Percentiles rank a stretch among this genome's conserved stretches.
Evolutionary conservation across 2,329 filamentous ascomycete species (phyloP).

Genomic region (Aspergillus intermedius): DNA sequence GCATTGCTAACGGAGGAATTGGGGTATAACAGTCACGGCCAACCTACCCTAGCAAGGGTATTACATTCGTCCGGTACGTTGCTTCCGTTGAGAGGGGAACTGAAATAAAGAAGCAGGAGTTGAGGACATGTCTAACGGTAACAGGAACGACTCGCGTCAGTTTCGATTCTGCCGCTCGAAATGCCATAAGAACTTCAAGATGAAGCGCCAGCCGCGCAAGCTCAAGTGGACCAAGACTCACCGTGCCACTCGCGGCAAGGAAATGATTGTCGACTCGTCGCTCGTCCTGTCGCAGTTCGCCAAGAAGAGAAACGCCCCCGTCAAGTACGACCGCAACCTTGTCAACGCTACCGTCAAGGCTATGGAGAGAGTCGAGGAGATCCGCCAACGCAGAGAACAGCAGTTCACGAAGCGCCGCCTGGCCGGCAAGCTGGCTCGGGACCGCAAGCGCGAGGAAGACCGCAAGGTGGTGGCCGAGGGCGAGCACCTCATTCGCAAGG

Average conservation of each 20-base stretch:
- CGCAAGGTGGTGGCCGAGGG: slow-evolving; percentile 86
- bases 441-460: slow-evolving; percentile 69
- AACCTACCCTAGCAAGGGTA: slow-evolving; percentile 59
- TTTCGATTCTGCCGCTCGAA: slow-evolving; percentile 64
- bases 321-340: slow-evolving; percentile 92
- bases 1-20: not conserved
- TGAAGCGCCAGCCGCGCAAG: slow-evolving; percentile 96
- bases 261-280: slow-evolving; percentile 88
- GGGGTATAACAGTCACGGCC: slow-evolving; percentile 39
- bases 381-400: slow-evolving; percentile 73
- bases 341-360: slow-evolving; percentile 80
- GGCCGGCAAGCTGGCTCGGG: slow-evolving; percentile 69
- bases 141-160: slow-evolving; percentile 54
- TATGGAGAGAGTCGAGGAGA: slow-evolving; percentile 86
- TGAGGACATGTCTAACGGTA: not conserved
- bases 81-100: slow-evolving; percentile 10
- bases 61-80: slow-evolving; percentile 53
- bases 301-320: slow-evolving; percentile 84
- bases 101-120: slow-evolving; percentile 5
- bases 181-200: slow-evolving; percentile 79
- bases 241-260: slow-evolving; percentile 75
- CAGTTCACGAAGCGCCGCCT: slow-evolving; percentile 92
- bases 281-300: slow-evolving; percentile 67
- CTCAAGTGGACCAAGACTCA: slow-evolving; percentile 96
- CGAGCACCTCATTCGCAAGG: slow-evolving; percentile 79